Evolutionary conservation across 129 eudicot genomes (phyloP).

Genomic region (Sambucus nigra): DNA sequence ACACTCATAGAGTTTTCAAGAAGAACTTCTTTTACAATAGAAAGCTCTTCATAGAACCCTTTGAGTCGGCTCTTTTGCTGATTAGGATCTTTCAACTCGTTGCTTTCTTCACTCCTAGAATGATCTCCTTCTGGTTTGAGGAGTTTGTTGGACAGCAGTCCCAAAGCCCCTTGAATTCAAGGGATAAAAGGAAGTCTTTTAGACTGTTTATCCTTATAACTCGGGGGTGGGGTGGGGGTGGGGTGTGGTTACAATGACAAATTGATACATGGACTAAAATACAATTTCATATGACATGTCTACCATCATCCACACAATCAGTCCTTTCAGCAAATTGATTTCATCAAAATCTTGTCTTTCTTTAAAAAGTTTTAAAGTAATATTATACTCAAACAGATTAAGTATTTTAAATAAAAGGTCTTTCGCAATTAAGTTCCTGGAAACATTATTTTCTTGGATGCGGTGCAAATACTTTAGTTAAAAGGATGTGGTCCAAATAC

Average conservation of each 20-base stretch:
- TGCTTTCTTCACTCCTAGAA: constrained; percentile 24
- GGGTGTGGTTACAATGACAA: background rate
- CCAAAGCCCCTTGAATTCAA: constrained; percentile 31
- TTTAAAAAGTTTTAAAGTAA: background rate
- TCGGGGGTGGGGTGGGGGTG: too few relatives aligned
- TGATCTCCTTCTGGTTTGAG: constrained; percentile 33
- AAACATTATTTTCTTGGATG: too few relatives aligned
- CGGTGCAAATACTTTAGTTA: too few relatives aligned
- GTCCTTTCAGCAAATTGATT: background rate
- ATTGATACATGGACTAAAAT: background rate
- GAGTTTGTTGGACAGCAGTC: constrained; percentile 39
- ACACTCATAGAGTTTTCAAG: constrained; percentile 43
- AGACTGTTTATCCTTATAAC: constrained; percentile 5
- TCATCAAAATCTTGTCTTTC: background rate
- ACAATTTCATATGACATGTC: background rate
- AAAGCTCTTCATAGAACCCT: constrained; percentile 63
- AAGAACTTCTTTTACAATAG: constrained; percentile 45
- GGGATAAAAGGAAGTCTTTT: constrained; percentile 5
- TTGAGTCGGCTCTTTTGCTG: constrained; percentile 30
- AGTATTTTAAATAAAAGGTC: too few relatives aligned
- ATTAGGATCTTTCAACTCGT: constrained; percentile 16
- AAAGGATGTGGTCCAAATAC: too few relatives aligned
- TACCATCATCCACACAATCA: background rate
- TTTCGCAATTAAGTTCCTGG: too few relatives aligned
- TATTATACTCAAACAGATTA: background rate